Percentiles rank a stretch among this genome's conserved stretches.
Evolutionary conservation across 2,329 filamentous ascomycete genomes (phyloP).

Genomic region (Pseudocercospora eumusae): DNA sequence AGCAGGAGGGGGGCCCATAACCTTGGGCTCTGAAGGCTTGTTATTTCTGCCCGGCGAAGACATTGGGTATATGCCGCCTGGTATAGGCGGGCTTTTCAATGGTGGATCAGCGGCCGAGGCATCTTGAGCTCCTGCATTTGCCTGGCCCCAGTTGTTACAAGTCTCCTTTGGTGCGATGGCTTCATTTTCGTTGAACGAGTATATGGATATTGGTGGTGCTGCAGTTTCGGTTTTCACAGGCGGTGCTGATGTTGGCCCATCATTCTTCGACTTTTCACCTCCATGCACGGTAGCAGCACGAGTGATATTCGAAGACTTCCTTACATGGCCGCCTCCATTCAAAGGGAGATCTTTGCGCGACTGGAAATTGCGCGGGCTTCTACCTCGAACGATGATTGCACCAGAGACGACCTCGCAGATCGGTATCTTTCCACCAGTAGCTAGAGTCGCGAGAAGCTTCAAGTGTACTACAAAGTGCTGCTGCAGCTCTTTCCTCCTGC

Average conservation of each 20-base stretch:
- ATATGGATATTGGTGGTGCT: constrained; percentile 45
- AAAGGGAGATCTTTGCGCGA: constrained; percentile 90
- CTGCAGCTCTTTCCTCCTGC: constrained; percentile 88
- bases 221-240: constrained; percentile 38
- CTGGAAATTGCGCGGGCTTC: constrained; percentile 93
- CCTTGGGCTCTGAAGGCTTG: constrained; percentile 43
- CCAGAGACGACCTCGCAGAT: constrained; percentile 83
- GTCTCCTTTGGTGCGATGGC: constrained; percentile 47
- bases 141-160: constrained; percentile 46
- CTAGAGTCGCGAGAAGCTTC: constrained; percentile 79
- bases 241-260: constrained; percentile 35
- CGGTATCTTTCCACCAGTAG: constrained; percentile 78
- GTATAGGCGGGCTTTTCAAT: constrained; percentile 24
- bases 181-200: constrained; percentile 42
- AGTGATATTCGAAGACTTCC: constrained; percentile 54
- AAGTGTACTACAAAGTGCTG: constrained; percentile 92
- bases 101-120: constrained; percentile 45
- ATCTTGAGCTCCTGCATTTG: constrained; percentile 35
- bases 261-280: constrained; percentile 30
- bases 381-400: constrained; percentile 88
- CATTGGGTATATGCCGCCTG: constrained; percentile 30
- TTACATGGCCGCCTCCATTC: constrained; percentile 73
- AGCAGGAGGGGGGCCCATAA: constrained; percentile 35
- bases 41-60: constrained; percentile 55
- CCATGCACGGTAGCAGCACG: constrained; percentile 35